Evolutionary conservation across 1,284 basidiomycete genomes (phyloP).

Genomic region (Inonotus hispidus): DNA sequence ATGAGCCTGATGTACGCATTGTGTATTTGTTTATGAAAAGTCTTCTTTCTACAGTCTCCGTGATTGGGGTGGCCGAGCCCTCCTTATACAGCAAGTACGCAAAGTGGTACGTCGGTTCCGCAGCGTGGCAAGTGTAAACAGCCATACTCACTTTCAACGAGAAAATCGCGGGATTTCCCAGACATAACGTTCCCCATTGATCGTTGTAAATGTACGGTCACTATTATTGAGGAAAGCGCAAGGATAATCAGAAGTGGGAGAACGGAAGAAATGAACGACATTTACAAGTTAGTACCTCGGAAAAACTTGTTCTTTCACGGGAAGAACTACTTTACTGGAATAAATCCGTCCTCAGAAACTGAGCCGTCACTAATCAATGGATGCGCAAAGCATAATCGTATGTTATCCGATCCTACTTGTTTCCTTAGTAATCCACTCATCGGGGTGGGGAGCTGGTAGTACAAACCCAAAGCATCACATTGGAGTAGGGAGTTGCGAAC

Average conservation of each 20-base stretch:
- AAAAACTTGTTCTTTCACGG: neutral
- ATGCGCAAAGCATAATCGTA: neutral
- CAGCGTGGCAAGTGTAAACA: too few species aligned
- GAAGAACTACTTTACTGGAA: neutral
- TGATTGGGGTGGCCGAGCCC: neutral
- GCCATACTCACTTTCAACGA: neutral
- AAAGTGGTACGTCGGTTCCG: too few species aligned
- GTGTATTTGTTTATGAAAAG: neutral
- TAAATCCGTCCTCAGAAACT: neutral
- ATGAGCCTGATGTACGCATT: neutral
- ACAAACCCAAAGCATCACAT: conserved; percentile 3
- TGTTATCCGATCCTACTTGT: neutral
- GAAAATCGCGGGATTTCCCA: neutral
- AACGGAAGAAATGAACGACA: neutral
- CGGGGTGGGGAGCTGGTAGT: neutral
- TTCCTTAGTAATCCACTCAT: neutral
- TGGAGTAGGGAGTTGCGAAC: neutral
- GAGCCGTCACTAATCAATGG: neutral
- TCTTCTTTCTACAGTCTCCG: neutral
- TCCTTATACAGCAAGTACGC: neutral
- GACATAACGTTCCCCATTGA: neutral
- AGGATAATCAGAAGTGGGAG: neutral
- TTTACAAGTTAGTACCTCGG: neutral
- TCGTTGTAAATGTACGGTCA: neutral
- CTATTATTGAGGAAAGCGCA: neutral